Percentiles rank a stretch among this genome's conserved stretches.
These are phyloP conservation scores for Salix purpurea DNA, from an alignment of 345 rosid species.

Conservation along the genomic window DNA sequence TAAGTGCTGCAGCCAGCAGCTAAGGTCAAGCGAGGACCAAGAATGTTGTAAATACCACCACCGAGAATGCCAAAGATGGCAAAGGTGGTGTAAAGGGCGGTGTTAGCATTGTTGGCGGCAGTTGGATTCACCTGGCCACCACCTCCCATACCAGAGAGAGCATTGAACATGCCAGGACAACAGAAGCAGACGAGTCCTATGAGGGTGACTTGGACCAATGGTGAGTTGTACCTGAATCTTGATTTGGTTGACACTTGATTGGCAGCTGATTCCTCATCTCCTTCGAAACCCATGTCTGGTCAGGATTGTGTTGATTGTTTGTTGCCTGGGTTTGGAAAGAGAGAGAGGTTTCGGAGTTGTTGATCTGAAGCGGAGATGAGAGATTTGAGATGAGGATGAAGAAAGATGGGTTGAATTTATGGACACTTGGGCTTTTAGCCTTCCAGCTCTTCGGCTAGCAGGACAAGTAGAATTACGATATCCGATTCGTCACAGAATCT, in stretches of 20 bases:
- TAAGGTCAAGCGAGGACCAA: constrained; percentile 59
- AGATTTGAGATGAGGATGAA: background rate
- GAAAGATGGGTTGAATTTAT: background rate
- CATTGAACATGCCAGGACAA: constrained; percentile 96
- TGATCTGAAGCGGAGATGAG: background rate
- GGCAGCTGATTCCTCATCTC: constrained; percentile 21
- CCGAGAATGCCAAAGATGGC: constrained; percentile 57
- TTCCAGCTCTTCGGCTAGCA: background rate
- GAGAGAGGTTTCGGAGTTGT: background rate
- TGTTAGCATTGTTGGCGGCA: constrained; percentile 80
- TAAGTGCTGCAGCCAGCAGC: constrained; percentile 75
- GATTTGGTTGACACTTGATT: constrained; percentile 16
- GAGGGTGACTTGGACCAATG: constrained; percentile 57
- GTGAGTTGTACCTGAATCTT: constrained; percentile 62
- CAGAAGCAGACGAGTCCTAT: constrained; percentile 93
- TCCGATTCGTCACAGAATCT: too few relatives aligned
- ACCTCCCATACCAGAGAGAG: constrained; percentile 95
- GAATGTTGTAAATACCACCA: constrained; percentile 60
- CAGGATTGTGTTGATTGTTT: background rate
- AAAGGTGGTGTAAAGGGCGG: constrained; percentile 65
- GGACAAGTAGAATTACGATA: background rate
- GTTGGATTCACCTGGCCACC: constrained; percentile 80
- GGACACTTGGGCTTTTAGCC: background rate
- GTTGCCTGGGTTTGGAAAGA: background rate
- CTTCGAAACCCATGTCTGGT: constrained; percentile 25